Base-by-base conservation (phyloP, 495 filamentous ascomycete species). In the Talaromyces ruber region DNA sequence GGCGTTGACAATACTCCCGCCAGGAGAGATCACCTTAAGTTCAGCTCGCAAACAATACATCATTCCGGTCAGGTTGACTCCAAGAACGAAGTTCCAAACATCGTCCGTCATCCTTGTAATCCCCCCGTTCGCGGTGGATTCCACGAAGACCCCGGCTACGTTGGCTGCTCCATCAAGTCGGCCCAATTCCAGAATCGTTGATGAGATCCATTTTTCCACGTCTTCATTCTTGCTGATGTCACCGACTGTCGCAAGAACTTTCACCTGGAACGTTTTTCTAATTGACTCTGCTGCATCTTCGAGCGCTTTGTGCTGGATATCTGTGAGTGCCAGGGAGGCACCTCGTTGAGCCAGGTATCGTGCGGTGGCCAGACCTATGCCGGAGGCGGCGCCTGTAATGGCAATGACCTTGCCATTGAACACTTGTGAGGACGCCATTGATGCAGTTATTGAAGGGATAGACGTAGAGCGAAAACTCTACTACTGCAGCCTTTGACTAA, bases 1-100 rank as follows among this genome's bases (percentile, higher is more conserved):
- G 21, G 81, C 82, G 70, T 83, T 85, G n/a, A 88, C 85, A 66
- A 88, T 85, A 62, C 79, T 83, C 1, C 74, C 75, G 6, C 74
- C 70, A 6, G 63, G 62, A 69, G 65, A 67, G 18, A 83, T 81
- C 43, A 73, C 74, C 55, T 68, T 70, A 58, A 87, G 66, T 67
- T 86, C 73, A 14, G 81, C 81, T 37, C 81, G 74, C 58, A 86
- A 50, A 65, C 82, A 85, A 64, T 81, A 80, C 79, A 86, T 83
- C 57, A 79, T 75, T 1, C 84, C 83, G 16, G 77, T 80, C 24
- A 85, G 63, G 66, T 87, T 86, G 18, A 84, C 81, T 5, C 73
- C 71, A 18, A 87, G 74, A 30, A 84, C 72, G 62, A 66, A 64
- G 63, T 84, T 68, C 82, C 80, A 85, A 62, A 82, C 81, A 11